A percentile compares a stretch with the other conserved stretches of the same genome.
These are phyloP conservation scores for Dactylorhiza incarnata DNA, from an alignment of 106 monocot species.

Conservation along the genomic window DNA sequence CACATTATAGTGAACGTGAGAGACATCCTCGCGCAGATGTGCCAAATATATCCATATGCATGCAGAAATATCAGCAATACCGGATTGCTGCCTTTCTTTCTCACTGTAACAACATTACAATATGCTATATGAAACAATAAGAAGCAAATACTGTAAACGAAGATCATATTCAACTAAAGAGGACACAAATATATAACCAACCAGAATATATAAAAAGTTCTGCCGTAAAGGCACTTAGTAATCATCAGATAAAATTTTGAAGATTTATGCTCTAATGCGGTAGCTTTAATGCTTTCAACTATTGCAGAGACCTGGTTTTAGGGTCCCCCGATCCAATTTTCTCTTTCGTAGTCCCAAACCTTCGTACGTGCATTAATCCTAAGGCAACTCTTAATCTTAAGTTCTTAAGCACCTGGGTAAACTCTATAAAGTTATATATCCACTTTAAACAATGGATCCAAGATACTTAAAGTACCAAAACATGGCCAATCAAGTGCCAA, in stretches of 20 bases:
- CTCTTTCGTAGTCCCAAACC: neutral
- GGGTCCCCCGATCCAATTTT: neutral
- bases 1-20: slow-evolving; percentile 64
- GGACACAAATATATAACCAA: neutral
- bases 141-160: neutral
- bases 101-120: slow-evolving; percentile 44
- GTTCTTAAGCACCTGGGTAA: neutral
- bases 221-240: too few relatives aligned
- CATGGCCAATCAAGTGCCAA: neutral
- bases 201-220: neutral
- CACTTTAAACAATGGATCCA: neutral
- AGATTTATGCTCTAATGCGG: neutral
- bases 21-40: slow-evolving; percentile 46
- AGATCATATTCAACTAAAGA: neutral
- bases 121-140: neutral
- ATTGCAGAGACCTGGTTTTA: neutral
- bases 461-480: slow-evolving; percentile 3
- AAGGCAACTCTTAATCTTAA: neutral
- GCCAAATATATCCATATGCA: slow-evolving; percentile 88
- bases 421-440: neutral
- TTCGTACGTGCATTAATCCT: neutral
- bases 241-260: too few relatives aligned
- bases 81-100: slow-evolving; percentile 77
- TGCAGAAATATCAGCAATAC: slow-evolving; percentile 42
- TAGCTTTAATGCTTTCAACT: neutral